These are phyloP conservation scores for Rhododendron griersonianum DNA, from an alignment of 148 eudicot species.

Conservation along the genomic window DNA sequence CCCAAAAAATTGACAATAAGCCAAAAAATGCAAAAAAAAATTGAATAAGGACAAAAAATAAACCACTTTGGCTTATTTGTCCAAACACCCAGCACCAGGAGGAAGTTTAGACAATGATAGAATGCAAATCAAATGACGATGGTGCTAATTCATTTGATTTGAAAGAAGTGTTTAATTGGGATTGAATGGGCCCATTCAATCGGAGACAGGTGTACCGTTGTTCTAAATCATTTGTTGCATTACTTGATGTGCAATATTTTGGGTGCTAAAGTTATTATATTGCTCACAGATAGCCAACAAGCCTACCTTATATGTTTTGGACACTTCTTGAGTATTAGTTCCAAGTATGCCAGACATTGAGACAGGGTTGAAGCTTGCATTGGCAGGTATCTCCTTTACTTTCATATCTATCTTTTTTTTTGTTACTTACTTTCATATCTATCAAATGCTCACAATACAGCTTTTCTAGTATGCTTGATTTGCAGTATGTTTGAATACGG, in stretches of 20 bases:
- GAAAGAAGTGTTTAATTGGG: too few species aligned
- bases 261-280: conserved; percentile 6
- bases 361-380: conserved; percentile 84
- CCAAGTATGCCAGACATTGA: conserved; percentile 89
- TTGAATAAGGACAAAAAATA: too few species aligned
- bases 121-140: too few species aligned
- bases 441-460: not conserved
- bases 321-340: conserved; percentile 92
- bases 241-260: not conserved
- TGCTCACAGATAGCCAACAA: conserved; percentile 73
- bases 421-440: not conserved
- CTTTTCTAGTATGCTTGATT: not conserved
- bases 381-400: conserved; percentile 48
- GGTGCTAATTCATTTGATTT: too few species aligned
- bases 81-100: too few species aligned
- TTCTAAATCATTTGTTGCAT: not conserved
- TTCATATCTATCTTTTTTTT: not conserved
- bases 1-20: too few species aligned
- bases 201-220: not conserved
- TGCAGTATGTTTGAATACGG: not conserved
- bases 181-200: too few species aligned
- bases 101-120: too few species aligned
- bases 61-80: too few species aligned
- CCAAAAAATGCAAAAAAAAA: too few species aligned
- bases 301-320: conserved; percentile 95